phyloP scores from a whole-genome alignment of 2,329 filamentous ascomycete genomes.

The Pseudogymnoascus sp. region DNA sequence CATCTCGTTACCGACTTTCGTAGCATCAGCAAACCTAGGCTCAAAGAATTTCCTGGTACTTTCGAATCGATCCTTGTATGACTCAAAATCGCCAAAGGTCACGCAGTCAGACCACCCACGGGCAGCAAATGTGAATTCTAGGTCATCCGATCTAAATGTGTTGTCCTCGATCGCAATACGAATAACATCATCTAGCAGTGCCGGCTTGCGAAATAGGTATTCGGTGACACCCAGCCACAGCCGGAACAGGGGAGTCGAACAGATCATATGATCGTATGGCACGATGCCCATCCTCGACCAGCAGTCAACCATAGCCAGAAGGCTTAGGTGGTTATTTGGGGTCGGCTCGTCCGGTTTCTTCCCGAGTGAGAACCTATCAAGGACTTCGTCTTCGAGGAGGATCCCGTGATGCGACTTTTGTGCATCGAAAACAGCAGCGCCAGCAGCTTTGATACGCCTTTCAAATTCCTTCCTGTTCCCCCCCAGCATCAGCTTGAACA shows the following conservation, averaged over 20 bases:
- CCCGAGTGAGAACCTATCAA: constrained; percentile 83
- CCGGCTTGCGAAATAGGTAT: constrained; percentile 79
- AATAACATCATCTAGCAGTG: constrained; percentile 74
- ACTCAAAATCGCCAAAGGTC: constrained; percentile 81
- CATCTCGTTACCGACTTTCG: constrained; percentile 88
- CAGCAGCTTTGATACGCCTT: constrained; percentile 68
- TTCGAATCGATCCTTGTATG: constrained; percentile 85
- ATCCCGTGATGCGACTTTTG: constrained; percentile 53
- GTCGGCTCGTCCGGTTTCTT: constrained; percentile 47
- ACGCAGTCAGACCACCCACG: constrained; percentile 94
- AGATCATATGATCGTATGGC: constrained; percentile 99
- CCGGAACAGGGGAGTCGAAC: constrained; percentile 92
- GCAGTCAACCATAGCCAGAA: constrained; percentile 96
- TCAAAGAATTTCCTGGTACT: constrained; percentile 87
- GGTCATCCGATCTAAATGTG: constrained; percentile 86
- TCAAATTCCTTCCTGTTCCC: constrained; percentile 70
- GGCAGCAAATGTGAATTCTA: constrained; percentile 97
- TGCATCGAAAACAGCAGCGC: constrained; percentile 57
- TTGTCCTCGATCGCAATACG: constrained; percentile 81
- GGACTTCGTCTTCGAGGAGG: constrained; percentile 67
- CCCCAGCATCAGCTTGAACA: constrained; percentile 95
- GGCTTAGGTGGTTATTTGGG: constrained; percentile 86
- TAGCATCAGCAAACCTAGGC: constrained; percentile 80
- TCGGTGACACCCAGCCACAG: constrained; percentile 97
- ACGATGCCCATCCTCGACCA: constrained; percentile 92